phyloP scores from a whole-genome alignment of 805 yeast species.

The Barnettozyma californica region DNA sequence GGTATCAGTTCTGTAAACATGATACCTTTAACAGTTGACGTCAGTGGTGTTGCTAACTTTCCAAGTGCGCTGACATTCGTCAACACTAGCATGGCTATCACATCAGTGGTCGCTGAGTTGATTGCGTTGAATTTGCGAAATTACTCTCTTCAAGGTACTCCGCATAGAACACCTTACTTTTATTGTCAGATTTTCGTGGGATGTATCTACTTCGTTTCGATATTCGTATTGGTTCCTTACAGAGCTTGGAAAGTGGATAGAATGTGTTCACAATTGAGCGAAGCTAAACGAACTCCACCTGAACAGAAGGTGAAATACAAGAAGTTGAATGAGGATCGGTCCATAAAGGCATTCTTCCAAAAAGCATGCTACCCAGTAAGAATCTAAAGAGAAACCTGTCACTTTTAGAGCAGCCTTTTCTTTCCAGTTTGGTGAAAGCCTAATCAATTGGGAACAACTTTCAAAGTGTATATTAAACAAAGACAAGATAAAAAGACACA shows the following conservation, averaged over 20 bases:
- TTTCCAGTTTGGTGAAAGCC: background rate
- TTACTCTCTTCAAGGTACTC: constrained; percentile 11
- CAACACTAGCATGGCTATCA: constrained; percentile 27
- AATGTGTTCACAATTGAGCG: constrained; percentile 26
- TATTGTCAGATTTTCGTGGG: constrained; percentile 62
- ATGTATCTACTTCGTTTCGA: constrained; percentile 37
- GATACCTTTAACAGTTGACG: constrained; percentile 36
- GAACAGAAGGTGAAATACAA: background rate
- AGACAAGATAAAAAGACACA: background rate
- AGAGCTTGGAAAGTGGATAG: constrained; percentile 49
- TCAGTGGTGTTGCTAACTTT: constrained; percentile 32
- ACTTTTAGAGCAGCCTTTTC: background rate
- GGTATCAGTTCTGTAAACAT: constrained; percentile 42
- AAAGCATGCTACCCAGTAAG: constrained; percentile 12
- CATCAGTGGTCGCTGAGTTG: constrained; percentile 44
- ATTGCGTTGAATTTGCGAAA: constrained; percentile 46
- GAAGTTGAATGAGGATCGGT: constrained; percentile 1
- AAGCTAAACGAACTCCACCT: constrained; percentile 4
- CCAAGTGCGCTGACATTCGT: constrained; percentile 35
- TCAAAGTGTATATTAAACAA: background rate
- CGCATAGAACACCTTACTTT: constrained; percentile 39
- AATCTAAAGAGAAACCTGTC: constrained; percentile 5
- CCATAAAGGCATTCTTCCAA: constrained; percentile 9
- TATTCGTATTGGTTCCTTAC: constrained; percentile 38
- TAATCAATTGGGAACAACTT: background rate